A percentile compares a stretch with the other conserved stretches of the same genome.
These are phyloP conservation scores for Evernia prunastri DNA, from an alignment of 495 filamentous ascomycete genomes.

Conservation along the genomic window DNA sequence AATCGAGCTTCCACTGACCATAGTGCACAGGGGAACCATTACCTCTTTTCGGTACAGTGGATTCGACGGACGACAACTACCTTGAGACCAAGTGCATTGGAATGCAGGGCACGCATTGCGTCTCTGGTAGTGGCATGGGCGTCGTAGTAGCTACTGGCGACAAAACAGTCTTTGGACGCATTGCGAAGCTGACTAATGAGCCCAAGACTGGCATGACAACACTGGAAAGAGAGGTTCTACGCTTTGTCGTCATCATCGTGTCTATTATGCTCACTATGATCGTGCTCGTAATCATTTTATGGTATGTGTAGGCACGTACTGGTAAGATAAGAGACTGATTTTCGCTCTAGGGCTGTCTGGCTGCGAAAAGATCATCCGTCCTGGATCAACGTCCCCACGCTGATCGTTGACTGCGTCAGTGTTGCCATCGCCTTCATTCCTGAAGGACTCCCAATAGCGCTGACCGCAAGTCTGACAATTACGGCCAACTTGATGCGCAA, in stretches of 20 bases:
- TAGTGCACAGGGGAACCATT: conserved; percentile 21
- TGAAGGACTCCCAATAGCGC: conserved; percentile 61
- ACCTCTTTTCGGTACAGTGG: conserved; percentile 52
- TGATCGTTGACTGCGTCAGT: conserved; percentile 61
- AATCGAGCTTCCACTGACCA: neutral
- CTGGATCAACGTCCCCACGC: conserved; percentile 62
- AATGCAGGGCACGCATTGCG: conserved; percentile 64
- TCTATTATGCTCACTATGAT: conserved; percentile 47
- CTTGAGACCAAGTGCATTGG: conserved; percentile 68
- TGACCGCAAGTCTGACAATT: conserved; percentile 56
- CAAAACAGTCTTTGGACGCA: conserved; percentile 58
- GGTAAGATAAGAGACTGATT: too few species aligned
- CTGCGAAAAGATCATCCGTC: conserved; percentile 50
- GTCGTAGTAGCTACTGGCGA: conserved; percentile 57
- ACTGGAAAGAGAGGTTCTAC: conserved; percentile 61
- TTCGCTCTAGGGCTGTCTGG: conserved; percentile 53
- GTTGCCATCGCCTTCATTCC: conserved; percentile 70
- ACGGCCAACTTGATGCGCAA: conserved; percentile 56
- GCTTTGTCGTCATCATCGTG: conserved; percentile 60
- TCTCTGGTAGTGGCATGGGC: conserved; percentile 57
- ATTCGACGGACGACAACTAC: conserved; percentile 62
- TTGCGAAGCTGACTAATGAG: conserved; percentile 59
- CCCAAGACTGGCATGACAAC: conserved; percentile 55
- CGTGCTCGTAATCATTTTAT: conserved; percentile 52
- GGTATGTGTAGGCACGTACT: conserved; percentile 44